Base-by-base conservation (phyloP, 306 rosid genomes). In the Ziziphus jujuba region DNA sequence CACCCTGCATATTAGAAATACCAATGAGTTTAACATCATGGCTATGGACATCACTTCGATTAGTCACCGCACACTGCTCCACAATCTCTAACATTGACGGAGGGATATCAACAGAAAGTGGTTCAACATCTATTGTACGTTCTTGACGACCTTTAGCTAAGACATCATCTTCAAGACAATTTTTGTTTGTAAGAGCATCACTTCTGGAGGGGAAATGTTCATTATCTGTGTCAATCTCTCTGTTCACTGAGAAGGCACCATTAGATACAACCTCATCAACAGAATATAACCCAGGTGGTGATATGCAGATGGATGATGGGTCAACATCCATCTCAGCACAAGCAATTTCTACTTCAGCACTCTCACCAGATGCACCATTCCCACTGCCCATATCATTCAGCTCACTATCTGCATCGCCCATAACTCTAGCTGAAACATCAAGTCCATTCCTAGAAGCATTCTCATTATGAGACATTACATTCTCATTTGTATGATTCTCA, bases 261-360 rank as follows among this genome's bases (percentile, higher is more conserved):
- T 71, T 57, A 50, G 75, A 59, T 52, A 83, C 75, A 53, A 77
- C 84, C 78, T 80, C 92, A 71, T 89, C 84, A 49, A 80, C 79
- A 56, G 81, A 72, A 70, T 63, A 44, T 72, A 85, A 61, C 21
- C 80, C 75, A 2, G 83, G 87, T n/a, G 88, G 82, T 15, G 91
- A 77, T 63, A 82, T 74, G 62, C 79, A 81, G 66, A 78, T 83
- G 59, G 83, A 76, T 48, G 79, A 61, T 9, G 87, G 87, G 50
- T 88, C 90, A 35, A 85, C 72, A 53, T 89, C 88, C 96, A 89
- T 84, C 63, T 83, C 80, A 9, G 79, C 49, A 33, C 75, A 71
- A 53, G 67, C 13, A 34, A 49, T 80, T 56, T 80, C 87, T 52
- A 71, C 81, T 69, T 72, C 79, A 50, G 67, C 55, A 48, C 69